Evolutionary conservation across 352 stramenopile genomes (phyloP).

Genomic region (Globisporangium polare): DNA sequence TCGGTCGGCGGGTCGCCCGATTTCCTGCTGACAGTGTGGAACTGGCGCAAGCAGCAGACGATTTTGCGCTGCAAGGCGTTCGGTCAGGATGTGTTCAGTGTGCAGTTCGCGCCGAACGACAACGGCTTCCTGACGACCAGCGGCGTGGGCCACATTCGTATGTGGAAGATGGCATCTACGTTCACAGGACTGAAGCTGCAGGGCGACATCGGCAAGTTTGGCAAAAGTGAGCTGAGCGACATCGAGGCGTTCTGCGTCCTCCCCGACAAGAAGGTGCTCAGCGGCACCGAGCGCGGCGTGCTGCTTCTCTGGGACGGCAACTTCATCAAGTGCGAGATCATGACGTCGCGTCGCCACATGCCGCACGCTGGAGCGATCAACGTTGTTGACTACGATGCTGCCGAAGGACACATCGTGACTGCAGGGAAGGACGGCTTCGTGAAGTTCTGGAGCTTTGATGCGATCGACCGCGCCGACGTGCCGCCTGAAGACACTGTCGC

Average conservation of each 20-base stretch:
- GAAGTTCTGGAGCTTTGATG: constrained; percentile 87
- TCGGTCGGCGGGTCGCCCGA: constrained; percentile 86
- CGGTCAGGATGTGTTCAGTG: constrained; percentile 92
- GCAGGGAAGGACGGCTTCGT: constrained; percentile 84
- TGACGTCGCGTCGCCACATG: constrained; percentile 55
- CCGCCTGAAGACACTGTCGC: constrained; percentile 73
- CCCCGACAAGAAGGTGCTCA: constrained; percentile 94
- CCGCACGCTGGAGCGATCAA: constrained; percentile 73
- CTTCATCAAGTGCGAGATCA: constrained; percentile 94
- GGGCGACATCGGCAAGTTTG: constrained; percentile 95
- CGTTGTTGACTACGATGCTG: constrained; percentile 62
- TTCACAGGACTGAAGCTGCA: constrained; percentile 96
- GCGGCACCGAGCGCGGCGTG: constrained; percentile 77
- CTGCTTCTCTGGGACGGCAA: constrained; percentile 94
- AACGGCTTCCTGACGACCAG: constrained; percentile 90
- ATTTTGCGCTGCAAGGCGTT: constrained; percentile 93
- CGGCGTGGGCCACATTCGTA: constrained; percentile 92
- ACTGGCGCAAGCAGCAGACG: constrained; percentile 88
- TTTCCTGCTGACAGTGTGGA: constrained; percentile 92
- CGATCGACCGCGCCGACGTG: constrained; percentile 86
- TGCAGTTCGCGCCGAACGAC: constrained; percentile 86
- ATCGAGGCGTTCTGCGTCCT: constrained; percentile 92
- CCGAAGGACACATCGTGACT: constrained; percentile 49
- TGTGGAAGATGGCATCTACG: constrained; percentile 95
- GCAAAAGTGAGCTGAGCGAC: constrained; percentile 92